These are phyloP conservation scores for Heliamphora pulchella DNA, from an alignment of 179 eudicot species.

Conservation along the genomic window DNA sequence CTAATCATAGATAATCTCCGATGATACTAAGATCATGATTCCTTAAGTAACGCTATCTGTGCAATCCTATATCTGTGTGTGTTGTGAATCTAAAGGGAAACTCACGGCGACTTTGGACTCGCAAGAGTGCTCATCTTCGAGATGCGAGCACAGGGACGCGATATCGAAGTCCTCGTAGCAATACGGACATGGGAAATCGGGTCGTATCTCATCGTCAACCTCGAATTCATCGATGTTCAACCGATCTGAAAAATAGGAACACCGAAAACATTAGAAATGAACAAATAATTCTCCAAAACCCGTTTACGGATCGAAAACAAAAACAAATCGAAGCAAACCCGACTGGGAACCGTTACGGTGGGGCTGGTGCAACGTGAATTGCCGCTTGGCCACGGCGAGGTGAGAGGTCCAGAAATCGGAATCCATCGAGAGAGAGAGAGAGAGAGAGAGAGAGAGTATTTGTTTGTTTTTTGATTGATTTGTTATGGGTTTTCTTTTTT, in stretches of 20 bases:
- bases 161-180: slow-evolving; percentile 82
- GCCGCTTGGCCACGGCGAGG: slow-evolving; percentile 76
- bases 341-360: slow-evolving; percentile 44
- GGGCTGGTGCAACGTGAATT: slow-evolving; percentile 48
- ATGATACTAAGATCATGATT: too few relatives aligned
- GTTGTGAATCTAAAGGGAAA: slow-evolving; percentile 17
- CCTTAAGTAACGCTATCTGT: too few relatives aligned
- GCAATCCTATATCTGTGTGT: too few relatives aligned
- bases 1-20: too few relatives aligned
- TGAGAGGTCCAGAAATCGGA: slow-evolving; percentile 81
- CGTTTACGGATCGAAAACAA: not conserved
- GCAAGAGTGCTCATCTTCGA: slow-evolving; percentile 76
- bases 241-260: slow-evolving; percentile 44
- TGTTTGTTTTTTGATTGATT: too few relatives aligned
- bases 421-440: slow-evolving; percentile 46
- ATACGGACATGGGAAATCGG: slow-evolving; percentile 81
- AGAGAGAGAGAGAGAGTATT: too few relatives aligned
- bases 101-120: slow-evolving; percentile 73
- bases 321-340: slow-evolving; percentile 34
- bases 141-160: slow-evolving; percentile 70
- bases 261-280: too few relatives aligned
- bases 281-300: not conserved
- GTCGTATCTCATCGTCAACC: slow-evolving; percentile 66
- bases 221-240: slow-evolving; percentile 70
- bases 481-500: too few relatives aligned